Evolutionary conservation across 805 yeast genomes (phyloP).

Genomic region (Zygosaccharomyces rouxii): DNA sequence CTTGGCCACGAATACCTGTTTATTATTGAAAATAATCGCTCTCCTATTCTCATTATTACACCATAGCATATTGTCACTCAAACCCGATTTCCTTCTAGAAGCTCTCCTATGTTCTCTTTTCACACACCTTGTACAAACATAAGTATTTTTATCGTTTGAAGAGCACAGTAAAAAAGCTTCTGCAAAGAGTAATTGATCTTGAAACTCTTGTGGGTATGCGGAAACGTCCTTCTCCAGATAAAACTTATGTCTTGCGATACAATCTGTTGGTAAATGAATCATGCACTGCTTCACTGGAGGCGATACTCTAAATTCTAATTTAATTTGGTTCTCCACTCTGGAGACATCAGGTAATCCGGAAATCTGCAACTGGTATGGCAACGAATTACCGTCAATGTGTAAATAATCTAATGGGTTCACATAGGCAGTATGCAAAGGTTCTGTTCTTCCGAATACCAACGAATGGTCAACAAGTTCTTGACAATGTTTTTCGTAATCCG

Average conservation of each 20-base stretch:
- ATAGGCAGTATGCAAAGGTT: constrained; percentile 18
- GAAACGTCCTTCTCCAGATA: constrained; percentile 49
- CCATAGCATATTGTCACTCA: constrained; percentile 73
- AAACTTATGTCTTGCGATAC: constrained; percentile 81
- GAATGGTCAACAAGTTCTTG: constrained; percentile 20
- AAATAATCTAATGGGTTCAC: constrained; percentile 29
- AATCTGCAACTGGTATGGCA: constrained; percentile 48
- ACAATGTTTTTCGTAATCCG: constrained; percentile 13
- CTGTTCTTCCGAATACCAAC: constrained; percentile 23
- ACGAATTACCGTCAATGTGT: constrained; percentile 23
- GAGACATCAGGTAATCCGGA: constrained; percentile 71
- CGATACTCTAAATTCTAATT: constrained; percentile 58
- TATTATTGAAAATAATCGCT: constrained; percentile 86
- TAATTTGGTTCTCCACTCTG: constrained; percentile 94
- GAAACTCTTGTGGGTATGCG: constrained; percentile 43
- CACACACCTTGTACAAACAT: constrained; percentile 83
- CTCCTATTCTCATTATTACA: constrained; percentile 67
- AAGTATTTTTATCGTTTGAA: constrained; percentile 48
- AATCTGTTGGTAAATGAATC: constrained; percentile 79
- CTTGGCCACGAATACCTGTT: constrained; percentile 63
- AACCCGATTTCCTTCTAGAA: constrained; percentile 81
- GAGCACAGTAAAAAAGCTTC: constrained; percentile 79
- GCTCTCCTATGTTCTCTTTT: constrained; percentile 94
- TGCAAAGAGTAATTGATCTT: constrained; percentile 55
- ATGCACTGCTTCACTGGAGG: constrained; percentile 64